These are phyloP conservation scores for Cladosporium halotolerans DNA, from an alignment of 2,329 filamentous ascomycete species.

Conservation along the genomic window DNA sequence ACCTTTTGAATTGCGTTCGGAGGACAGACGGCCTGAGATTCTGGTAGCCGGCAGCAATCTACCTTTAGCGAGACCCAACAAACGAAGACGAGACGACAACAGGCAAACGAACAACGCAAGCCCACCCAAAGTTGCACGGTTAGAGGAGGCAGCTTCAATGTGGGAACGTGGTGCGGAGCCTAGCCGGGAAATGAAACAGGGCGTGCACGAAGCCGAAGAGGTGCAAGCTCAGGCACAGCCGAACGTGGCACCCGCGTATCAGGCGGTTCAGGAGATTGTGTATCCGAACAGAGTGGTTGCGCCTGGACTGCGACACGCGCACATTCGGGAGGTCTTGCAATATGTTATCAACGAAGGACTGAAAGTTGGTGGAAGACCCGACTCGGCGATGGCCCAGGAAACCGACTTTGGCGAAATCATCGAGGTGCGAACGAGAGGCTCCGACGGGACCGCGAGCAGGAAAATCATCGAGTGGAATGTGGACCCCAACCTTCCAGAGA, in stretches of 20 bases:
- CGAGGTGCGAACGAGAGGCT: constrained; percentile 40
- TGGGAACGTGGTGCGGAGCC: constrained; percentile 18
- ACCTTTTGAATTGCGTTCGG: constrained; percentile 16
- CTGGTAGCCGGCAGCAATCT: constrained; percentile 39
- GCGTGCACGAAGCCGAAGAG: constrained; percentile 24
- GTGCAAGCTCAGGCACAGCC: constrained; percentile 15
- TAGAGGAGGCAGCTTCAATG: constrained; percentile 15
- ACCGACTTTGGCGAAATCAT: constrained; percentile 45
- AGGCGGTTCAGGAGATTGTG: constrained; percentile 7
- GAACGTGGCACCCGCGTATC: constrained; percentile 5
- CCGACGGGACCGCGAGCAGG: constrained; percentile 38
- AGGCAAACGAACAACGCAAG: constrained; percentile 22
- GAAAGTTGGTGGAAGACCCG: constrained; percentile 47
- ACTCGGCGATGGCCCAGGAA: constrained; percentile 44
- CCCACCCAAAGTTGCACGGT: constrained; percentile 18
- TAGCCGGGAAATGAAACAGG: constrained; percentile 22
- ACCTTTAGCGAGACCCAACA: constrained; percentile 35
- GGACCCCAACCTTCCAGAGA: constrained; percentile 45
- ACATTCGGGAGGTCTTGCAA: constrained; percentile 44
- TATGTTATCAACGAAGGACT: constrained; percentile 48
- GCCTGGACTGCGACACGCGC: constrained; percentile 43
- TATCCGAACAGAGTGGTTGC: constrained; percentile 31
- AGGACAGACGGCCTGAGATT: constrained; percentile 37
- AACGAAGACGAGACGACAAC: constrained; percentile 35
- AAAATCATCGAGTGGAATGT: constrained; percentile 48